A percentile compares a stretch with the other conserved stretches of the same genome.
Conservation (phyloP, 306 rosid genomes). For the Hylodesmum podocarpum region DNA sequence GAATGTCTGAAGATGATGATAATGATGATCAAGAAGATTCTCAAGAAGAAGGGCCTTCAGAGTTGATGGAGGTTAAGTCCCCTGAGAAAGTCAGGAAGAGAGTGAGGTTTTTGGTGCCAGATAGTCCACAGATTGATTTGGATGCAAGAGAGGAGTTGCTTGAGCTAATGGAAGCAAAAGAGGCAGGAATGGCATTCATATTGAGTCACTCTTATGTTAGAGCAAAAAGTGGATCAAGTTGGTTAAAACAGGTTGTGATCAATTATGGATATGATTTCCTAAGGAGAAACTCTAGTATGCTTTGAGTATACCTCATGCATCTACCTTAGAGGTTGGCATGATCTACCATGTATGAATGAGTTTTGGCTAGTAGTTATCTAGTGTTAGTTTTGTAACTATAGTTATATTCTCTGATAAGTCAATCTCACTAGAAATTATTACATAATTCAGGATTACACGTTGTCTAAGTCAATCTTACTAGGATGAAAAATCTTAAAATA, state of each 20-base stretch:
- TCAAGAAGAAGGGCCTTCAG: constrained; percentile 51
- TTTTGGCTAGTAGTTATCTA: constrained; percentile 30
- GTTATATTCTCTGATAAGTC: constrained; percentile 22
- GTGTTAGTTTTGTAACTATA: constrained; percentile 46
- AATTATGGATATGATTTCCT: constrained; percentile 87
- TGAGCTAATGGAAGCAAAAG: constrained; percentile 94
- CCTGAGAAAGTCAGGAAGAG: constrained; percentile 61
- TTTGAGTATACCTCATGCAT: constrained; percentile 82
- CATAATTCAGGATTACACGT: no score
- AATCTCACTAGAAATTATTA: no score
- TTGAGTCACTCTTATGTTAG: constrained; percentile 92
- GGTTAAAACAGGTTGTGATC: constrained; percentile 71
- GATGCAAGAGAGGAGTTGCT: constrained; percentile 62
- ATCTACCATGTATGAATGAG: constrained; percentile 62
- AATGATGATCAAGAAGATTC: constrained; percentile 33
- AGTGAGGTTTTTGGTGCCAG: constrained; percentile 80
- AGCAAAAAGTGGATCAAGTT: constrained; percentile 89
- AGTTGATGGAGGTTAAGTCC: constrained; percentile 62
- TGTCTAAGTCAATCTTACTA: no score
- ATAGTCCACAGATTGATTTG: constrained; percentile 58
- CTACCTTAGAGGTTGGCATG: constrained; percentile 97
- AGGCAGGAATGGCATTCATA: constrained; percentile 95
- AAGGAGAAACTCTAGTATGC: constrained; percentile 94
- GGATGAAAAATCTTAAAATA: no score
- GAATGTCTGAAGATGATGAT: constrained; percentile 64